Evolutionary conservation across 2,329 filamentous ascomycete species (phyloP).

Genomic region (Tolypocladium sp.): DNA sequence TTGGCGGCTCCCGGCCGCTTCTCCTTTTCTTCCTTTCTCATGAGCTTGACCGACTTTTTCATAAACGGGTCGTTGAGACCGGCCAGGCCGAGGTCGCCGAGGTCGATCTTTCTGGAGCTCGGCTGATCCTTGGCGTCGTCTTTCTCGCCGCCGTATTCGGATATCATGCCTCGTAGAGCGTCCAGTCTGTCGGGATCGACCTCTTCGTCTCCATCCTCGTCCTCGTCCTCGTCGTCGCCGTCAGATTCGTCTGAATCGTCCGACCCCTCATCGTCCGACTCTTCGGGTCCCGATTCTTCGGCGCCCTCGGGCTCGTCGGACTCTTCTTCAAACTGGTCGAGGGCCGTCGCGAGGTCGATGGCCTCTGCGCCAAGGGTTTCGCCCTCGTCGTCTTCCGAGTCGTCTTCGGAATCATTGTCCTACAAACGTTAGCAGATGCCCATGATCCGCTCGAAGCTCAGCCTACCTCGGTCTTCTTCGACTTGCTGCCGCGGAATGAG

Average conservation of each 20-base stretch:
- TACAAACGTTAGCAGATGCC: neutral
- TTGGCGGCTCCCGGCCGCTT: constrained; percentile 35
- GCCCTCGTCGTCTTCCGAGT: constrained; percentile 50
- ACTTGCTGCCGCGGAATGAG: constrained; percentile 39
- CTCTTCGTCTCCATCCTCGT: constrained; percentile 34
- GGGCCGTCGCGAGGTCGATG: constrained; percentile 47
- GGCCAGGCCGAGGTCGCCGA: constrained; percentile 65
- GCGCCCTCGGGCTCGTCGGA: constrained; percentile 38
- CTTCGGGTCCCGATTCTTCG: constrained; percentile 30
- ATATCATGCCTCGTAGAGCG: constrained; percentile 60
- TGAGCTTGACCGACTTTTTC: constrained; percentile 70
- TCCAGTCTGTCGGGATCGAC: constrained; percentile 48
- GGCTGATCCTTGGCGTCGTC: constrained; percentile 35
- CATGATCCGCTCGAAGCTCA: neutral
- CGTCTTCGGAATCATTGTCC: constrained; percentile 32
- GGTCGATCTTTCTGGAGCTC: constrained; percentile 57
- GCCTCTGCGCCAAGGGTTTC: constrained; percentile 51
- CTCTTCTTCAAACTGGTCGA: constrained; percentile 44
- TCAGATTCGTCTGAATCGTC: constrained; percentile 35
- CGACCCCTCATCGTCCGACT: constrained; percentile 34
- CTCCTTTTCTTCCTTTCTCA: constrained; percentile 53
- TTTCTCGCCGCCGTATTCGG: constrained; percentile 56
- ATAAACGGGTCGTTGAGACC: constrained; percentile 65
- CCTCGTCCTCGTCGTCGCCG: constrained; percentile 30
- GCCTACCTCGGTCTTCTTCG: constrained; percentile 21